Conservation (phyloP, 2,329 filamentous ascomycete species). For the Xylaria hypoxylon region DNA sequence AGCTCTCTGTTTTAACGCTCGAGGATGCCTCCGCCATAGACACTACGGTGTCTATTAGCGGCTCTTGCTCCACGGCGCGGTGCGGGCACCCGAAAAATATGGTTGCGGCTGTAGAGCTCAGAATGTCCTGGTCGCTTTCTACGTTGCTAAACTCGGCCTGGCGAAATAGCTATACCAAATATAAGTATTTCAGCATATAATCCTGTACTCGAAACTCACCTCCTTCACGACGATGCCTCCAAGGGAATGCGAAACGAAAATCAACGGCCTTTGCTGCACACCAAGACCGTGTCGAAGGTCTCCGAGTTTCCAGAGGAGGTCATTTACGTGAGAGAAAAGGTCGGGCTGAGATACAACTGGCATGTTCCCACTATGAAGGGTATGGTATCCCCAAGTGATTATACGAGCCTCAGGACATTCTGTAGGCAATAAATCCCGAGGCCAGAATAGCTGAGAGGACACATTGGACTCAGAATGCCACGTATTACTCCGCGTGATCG, state of each 20-base stretch:
- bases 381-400: constrained; percentile 36
- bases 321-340: constrained; percentile 32
- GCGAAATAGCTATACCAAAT: constrained; percentile 22
- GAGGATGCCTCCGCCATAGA: constrained; percentile 28
- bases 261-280: constrained; percentile 24
- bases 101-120: constrained; percentile 30
- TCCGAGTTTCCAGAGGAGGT: constrained; percentile 29
- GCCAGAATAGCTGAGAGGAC: constrained; percentile 25
- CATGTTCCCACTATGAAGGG: constrained; percentile 20
- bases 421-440: constrained; percentile 30
- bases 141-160: constrained; percentile 26
- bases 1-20: constrained; percentile 18
- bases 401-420: constrained; percentile 32
- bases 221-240: constrained; percentile 36
- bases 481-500: background rate
- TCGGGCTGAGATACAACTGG: constrained; percentile 27
- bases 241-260: constrained; percentile 36
- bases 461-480: constrained; percentile 5
- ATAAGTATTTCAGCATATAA: constrained; percentile 19
- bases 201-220: constrained; percentile 11
- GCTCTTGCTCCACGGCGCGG: constrained; percentile 5
- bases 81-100: constrained; percentile 38
- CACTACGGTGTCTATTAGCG: constrained; percentile 9
- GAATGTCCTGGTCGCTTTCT: constrained; percentile 18
- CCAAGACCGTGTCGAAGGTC: constrained; percentile 4